phyloP scores from a whole-genome alignment of 176 grass and related monocot genomes.

The Saccharum spontaneum region DNA sequence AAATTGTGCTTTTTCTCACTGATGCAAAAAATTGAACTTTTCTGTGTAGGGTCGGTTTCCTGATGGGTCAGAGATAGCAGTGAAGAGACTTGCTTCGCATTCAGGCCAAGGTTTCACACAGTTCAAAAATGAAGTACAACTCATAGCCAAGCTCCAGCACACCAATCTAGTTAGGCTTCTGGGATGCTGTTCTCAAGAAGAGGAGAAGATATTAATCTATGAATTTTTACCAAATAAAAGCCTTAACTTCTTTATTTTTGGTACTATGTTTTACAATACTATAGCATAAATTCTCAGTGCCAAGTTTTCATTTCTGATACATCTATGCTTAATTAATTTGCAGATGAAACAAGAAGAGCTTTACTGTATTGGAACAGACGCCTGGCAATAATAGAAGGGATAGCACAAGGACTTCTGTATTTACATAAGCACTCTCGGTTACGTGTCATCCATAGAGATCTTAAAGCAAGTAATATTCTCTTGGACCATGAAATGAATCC shows the following conservation, averaged over 20 bases:
- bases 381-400: not conserved
- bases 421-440: not conserved
- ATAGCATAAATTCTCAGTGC: not conserved
- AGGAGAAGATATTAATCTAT: not conserved
- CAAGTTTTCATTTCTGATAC: too few species aligned
- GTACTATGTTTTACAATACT: not conserved
- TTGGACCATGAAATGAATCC: not conserved
- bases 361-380: not conserved
- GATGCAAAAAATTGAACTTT: not conserved
- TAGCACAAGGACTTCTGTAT: constrained; percentile 9
- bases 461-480: not conserved
- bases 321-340: too few species aligned
- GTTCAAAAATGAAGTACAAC: not conserved
- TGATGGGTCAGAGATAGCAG: constrained; percentile 1
- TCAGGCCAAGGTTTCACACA: not conserved
- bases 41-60: not conserved
- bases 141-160: constrained; percentile 9
- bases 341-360: too few species aligned
- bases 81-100: not conserved
- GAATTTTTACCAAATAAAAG: not conserved
- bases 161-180: not conserved
- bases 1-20: not conserved
- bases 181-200: not conserved
- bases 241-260: not conserved
- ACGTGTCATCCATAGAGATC: not conserved